These are phyloP conservation scores for Nakazawaea populi DNA, from an alignment of 805 yeast genomes.

Conservation along the genomic window DNA sequence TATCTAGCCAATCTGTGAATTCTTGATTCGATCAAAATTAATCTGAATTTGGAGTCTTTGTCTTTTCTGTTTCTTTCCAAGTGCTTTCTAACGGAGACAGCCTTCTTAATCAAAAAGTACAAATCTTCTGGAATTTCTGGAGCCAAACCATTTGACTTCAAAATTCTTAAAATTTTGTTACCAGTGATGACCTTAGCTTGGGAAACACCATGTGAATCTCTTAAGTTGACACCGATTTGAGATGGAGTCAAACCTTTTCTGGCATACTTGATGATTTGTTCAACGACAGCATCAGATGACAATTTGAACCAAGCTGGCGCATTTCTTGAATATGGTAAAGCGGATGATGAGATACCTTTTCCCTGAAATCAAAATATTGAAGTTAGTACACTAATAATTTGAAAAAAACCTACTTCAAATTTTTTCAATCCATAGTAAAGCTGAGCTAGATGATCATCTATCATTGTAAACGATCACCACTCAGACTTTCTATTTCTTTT, in stretches of 20 bases:
- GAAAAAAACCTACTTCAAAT: slow-evolving; percentile 13
- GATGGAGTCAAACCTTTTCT: slow-evolving; percentile 99
- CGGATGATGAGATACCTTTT: slow-evolving; percentile 98
- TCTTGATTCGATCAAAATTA: slow-evolving; percentile 99
- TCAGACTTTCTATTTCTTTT: slow-evolving; percentile 6
- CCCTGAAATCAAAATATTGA: slow-evolving; percentile 49
- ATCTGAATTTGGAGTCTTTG: slow-evolving; percentile 99
- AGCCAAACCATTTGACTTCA: slow-evolving; percentile 99
- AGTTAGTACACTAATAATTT: slow-evolving; percentile 33
- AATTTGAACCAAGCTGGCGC: slow-evolving; percentile 99
- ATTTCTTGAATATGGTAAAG: slow-evolving; percentile 98
- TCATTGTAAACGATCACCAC: not conserved
- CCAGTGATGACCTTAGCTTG: slow-evolving; percentile 97
- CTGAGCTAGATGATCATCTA: not conserved
- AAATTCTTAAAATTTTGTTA: slow-evolving; percentile 98
- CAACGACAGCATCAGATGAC: slow-evolving; percentile 91
- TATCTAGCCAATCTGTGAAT: slow-evolving; percentile 99
- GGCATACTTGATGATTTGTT: slow-evolving; percentile 98
- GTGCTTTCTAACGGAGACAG: slow-evolving; percentile 99
- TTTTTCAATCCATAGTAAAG: slow-evolving; percentile 23
- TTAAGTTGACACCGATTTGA: slow-evolving; percentile 97
- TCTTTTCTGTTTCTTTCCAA: slow-evolving; percentile 99
- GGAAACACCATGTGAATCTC: slow-evolving; percentile 99
- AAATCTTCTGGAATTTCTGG: slow-evolving; percentile 99
- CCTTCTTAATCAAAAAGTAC: slow-evolving; percentile 98